These are phyloP conservation scores for Malus hybrid DNA, from an alignment of 331 rosid genomes.

Conservation along the genomic window DNA sequence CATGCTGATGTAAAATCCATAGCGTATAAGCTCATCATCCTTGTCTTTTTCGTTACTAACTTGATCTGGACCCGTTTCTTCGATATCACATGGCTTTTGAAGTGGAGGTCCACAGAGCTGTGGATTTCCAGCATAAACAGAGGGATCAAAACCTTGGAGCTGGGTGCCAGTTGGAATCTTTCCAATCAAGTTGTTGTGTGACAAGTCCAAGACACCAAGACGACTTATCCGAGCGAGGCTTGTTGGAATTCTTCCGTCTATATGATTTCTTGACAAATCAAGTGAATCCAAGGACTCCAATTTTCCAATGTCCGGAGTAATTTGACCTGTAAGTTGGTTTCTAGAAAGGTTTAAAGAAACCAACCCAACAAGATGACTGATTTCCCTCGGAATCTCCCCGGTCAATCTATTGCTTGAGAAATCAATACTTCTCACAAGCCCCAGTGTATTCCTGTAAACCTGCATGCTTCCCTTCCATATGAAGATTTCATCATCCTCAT, in stretches of 20 bases:
- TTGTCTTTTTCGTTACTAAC: background rate
- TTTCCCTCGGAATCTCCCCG: background rate
- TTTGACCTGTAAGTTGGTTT: background rate
- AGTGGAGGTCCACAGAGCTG: background rate
- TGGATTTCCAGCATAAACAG: background rate
- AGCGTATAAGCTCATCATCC: background rate
- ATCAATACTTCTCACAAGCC: constrained; percentile 2
- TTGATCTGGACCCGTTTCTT: no score
- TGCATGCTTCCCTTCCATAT: background rate
- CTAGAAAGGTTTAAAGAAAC: background rate
- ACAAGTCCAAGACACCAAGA: constrained; percentile 6
- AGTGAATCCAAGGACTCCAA: background rate
- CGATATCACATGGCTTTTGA: no score
- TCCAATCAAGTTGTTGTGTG: background rate
- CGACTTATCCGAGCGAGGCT: background rate
- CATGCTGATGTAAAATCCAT: background rate
- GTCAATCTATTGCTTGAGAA: constrained; percentile 11
- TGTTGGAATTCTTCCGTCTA: background rate
- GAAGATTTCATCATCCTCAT: background rate
- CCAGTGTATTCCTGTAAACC: background rate
- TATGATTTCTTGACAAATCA: constrained; percentile 2
- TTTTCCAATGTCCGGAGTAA: background rate
- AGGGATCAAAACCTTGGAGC: constrained; percentile 3
- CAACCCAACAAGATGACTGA: background rate
- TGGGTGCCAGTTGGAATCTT: background rate